Evolutionary conservation across 2,329 filamentous ascomycete species (phyloP).

Genomic region (Seiridium unicorne): DNA sequence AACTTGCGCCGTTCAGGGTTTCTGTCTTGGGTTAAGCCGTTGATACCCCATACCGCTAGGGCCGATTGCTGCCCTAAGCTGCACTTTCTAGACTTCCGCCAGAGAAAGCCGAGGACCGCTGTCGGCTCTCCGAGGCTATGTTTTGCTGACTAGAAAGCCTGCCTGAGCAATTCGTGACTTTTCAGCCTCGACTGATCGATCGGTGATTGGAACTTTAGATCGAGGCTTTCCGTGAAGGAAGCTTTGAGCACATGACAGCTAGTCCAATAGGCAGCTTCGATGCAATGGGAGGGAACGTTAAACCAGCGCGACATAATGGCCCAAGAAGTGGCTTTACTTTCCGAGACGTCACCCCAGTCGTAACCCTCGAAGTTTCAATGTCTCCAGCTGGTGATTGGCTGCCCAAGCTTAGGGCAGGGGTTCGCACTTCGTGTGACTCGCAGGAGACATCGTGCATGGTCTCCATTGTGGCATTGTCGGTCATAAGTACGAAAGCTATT

Average conservation of each 20-base stretch:
- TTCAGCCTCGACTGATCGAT: too few species aligned
- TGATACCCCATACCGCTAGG: constrained; percentile 5
- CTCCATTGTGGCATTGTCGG: background rate
- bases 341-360: background rate
- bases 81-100: background rate
- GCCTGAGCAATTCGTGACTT: background rate
- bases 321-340: background rate
- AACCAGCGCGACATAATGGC: background rate
- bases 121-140: background rate
- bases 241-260: background rate
- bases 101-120: background rate
- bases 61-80: constrained; percentile 4
- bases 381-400: background rate
- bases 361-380: background rate
- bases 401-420: background rate
- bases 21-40: constrained; percentile 1
- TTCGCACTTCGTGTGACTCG: constrained; percentile 1
- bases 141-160: background rate
- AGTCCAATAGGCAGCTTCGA: too few species aligned
- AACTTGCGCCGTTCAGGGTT: background rate
- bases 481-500: background rate
- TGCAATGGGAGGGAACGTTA: background rate
- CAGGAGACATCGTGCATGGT: constrained; percentile 1
- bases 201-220: background rate
- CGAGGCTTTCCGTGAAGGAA: background rate